Evolutionary conservation across 306 rosid genomes (phyloP).

Genomic region (Gillenia trifoliata): DNA sequence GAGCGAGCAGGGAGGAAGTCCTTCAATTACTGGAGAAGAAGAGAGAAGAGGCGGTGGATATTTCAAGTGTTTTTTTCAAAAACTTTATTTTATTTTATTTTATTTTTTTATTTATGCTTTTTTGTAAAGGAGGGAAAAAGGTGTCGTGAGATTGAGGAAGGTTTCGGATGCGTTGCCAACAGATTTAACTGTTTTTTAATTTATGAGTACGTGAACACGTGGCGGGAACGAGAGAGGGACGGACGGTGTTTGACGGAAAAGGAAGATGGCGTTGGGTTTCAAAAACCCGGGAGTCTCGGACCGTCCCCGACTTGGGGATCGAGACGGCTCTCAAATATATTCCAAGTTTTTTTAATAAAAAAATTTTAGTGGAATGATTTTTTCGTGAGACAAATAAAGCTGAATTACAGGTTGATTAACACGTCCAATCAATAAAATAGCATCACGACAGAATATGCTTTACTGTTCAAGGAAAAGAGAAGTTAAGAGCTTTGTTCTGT

Average conservation of each 20-base stretch:
- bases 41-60: conserved; percentile 3
- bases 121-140: not conserved
- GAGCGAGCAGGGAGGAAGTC: not conserved
- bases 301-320: not conserved
- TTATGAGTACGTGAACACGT: not conserved
- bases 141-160: conserved; percentile 26
- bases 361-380: no score
- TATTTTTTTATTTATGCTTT: not conserved
- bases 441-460: no score
- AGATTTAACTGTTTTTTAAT: not conserved
- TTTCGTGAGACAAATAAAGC: no score
- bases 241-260: not conserved
- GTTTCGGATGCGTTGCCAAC: conserved; percentile 5
- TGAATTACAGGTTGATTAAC: no score
- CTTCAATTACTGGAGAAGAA: not conserved
- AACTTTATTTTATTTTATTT: not conserved
- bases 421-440: no score
- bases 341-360: no score
- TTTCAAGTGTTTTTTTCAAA: not conserved
- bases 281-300: not conserved
- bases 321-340: no score
- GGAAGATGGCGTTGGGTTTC: not conserved
- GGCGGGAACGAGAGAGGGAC: not conserved
- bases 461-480: no score
- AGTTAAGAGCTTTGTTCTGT: no score